Conservation (phyloP, 768 basidiomycete species). For the Kwoniella bestiolae region DNA sequence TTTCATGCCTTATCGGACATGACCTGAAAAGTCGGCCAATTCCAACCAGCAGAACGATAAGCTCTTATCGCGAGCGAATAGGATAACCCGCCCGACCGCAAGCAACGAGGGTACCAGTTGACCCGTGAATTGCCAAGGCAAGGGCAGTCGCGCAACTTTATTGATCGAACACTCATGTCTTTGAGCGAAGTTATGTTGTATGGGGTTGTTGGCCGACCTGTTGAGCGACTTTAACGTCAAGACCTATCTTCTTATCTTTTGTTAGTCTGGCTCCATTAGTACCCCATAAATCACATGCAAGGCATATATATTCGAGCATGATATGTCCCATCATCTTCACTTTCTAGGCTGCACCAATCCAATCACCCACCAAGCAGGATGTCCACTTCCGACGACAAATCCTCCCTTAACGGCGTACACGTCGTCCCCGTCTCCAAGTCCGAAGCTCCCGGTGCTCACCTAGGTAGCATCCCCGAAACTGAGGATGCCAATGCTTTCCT, state of each 20-base stretch:
- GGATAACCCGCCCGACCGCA: too few relatives aligned
- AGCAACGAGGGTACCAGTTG: too few relatives aligned
- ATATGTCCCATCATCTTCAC: too few relatives aligned
- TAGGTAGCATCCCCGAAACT: constrained; percentile 1
- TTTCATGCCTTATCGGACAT: neutral
- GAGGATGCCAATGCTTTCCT: constrained; percentile 11
- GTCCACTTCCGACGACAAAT: constrained; percentile 1
- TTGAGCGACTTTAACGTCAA: too few relatives aligned
- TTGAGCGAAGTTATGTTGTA: too few relatives aligned
- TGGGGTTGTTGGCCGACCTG: neutral
- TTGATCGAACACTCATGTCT: neutral
- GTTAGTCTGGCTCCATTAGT: too few relatives aligned
- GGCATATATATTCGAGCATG: too few relatives aligned
- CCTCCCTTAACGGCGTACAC: neutral
- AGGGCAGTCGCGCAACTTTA: neutral
- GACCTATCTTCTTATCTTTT: too few relatives aligned
- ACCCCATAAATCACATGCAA: too few relatives aligned
- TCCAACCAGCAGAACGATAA: neutral
- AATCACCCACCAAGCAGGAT: neutral
- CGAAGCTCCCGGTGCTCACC: neutral
- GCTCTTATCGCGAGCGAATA: neutral
- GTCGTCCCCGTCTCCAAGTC: neutral
- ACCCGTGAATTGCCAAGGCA: neutral
- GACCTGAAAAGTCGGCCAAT: neutral
- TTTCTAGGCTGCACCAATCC: neutral